Conservation (phyloP, 1,139 yeast genomes). For the Candida tunisiensis region DNA sequence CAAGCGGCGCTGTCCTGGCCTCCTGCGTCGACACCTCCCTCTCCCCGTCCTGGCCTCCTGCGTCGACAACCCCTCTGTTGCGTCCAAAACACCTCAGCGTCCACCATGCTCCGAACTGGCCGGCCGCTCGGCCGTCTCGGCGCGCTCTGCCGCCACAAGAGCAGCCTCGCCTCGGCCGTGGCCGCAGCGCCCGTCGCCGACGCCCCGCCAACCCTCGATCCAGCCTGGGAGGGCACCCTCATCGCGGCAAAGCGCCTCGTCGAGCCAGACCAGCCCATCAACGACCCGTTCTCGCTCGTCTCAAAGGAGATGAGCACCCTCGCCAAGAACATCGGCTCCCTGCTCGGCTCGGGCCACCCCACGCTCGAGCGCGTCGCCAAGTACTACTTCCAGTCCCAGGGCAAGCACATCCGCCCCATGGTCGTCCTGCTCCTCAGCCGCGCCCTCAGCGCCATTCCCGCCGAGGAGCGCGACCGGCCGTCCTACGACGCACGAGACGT, state of each 20-base stretch:
- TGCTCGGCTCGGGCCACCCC: slow-evolving; percentile 90
- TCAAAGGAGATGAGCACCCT: slow-evolving; percentile 85
- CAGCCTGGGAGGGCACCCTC: slow-evolving; percentile 27
- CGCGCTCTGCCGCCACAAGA: too few species aligned
- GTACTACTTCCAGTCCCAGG: slow-evolving; percentile 91
- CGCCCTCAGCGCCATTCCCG: slow-evolving; percentile 65
- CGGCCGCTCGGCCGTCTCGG: too few species aligned
- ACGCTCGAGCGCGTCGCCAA: slow-evolving; percentile 78
- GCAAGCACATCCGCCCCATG: slow-evolving; percentile 87
- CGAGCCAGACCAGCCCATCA: slow-evolving; percentile 41
- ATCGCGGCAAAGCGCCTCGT: slow-evolving; percentile 69
- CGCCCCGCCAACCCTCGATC: too few species aligned
- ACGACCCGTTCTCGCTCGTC: slow-evolving; percentile 85
- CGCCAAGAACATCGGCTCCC: slow-evolving; percentile 70
- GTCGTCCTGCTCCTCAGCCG: slow-evolving; percentile 71
- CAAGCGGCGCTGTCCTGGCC: too few species aligned
- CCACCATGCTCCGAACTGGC: too few species aligned
- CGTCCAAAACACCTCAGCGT: too few species aligned
- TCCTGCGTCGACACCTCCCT: too few species aligned
- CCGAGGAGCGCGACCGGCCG: slow-evolving; percentile 44
- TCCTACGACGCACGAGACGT: slow-evolving; percentile 17
- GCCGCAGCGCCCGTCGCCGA: too few species aligned
- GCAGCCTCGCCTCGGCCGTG: too few species aligned
- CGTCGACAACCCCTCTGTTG: too few species aligned
- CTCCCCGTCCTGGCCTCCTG: too few species aligned